Evolutionary conservation across 1,139 yeast genomes (phyloP).

Genomic region (Torulaspora pretoriensis): DNA sequence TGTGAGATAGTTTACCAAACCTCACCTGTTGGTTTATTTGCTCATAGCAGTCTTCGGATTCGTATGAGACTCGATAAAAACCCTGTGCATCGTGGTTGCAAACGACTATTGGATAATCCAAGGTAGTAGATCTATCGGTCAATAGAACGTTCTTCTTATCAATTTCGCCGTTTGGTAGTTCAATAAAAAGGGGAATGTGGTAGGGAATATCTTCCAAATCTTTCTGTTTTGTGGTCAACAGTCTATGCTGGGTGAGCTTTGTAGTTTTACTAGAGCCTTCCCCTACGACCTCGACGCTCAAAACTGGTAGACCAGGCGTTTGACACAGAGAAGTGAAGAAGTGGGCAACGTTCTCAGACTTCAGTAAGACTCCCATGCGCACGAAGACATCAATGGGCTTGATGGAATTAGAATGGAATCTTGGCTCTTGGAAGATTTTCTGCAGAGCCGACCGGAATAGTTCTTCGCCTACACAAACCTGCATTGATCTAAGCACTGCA

Average conservation of each 20-base stretch:
- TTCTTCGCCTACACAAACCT: conserved; percentile 42
- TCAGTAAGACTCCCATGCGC: conserved; percentile 29
- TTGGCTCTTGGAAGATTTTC: conserved; percentile 39
- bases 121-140: conserved; percentile 45
- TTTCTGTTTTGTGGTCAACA: conserved; percentile 27
- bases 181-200: conserved; percentile 49
- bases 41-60: conserved; percentile 30
- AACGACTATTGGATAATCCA: conserved; percentile 33
- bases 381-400: conserved; percentile 60
- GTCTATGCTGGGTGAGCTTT: conserved; percentile 51
- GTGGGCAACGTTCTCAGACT: conserved; percentile 38
- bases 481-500: conserved; percentile 53
- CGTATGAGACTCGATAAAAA: conserved; percentile 42
- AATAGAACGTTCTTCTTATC: conserved; percentile 41
- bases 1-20: conserved; percentile 27
- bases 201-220: conserved; percentile 35
- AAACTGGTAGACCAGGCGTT: conserved; percentile 54
- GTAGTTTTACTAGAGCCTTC: conserved; percentile 33
- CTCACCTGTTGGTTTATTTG: conserved; percentile 30
- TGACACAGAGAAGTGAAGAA: conserved; percentile 59
- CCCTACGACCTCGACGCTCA: conserved; percentile 40
- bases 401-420: conserved; percentile 39
- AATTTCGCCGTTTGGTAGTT: conserved; percentile 38
- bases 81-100: conserved; percentile 49
- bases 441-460: conserved; percentile 40